Evolutionary conservation across 345 rosid species (phyloP).

Genomic region (Garcia nutans): DNA sequence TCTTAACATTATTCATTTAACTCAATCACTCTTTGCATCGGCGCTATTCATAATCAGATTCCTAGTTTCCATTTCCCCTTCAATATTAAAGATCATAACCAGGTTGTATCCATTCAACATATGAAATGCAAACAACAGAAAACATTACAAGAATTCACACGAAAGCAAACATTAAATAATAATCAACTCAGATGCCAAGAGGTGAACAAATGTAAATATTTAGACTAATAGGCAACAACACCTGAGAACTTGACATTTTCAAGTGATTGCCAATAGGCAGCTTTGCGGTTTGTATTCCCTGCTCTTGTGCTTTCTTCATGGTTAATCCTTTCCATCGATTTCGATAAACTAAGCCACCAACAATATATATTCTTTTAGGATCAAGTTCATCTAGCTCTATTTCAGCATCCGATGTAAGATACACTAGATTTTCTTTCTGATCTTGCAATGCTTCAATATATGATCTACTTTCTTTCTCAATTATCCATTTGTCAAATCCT

Average conservation of each 20-base stretch:
- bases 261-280: conserved; percentile 83
- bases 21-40: neutral
- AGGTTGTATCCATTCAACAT: neutral
- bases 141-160: neutral
- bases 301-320: conserved; percentile 85
- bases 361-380: conserved; percentile 53
- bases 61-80: neutral
- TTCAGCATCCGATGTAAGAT: conserved; percentile 87
- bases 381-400: conserved; percentile 68
- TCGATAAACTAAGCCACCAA: conserved; percentile 91
- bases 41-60: neutral
- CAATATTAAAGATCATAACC: neutral
- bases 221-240: conserved; percentile 16
- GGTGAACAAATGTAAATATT: neutral
- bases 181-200: neutral
- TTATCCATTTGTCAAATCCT: conserved; percentile 88
- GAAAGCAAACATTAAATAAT: neutral
- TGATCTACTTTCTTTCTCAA: conserved; percentile 70
- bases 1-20: neutral
- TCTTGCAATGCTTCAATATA: conserved; percentile 71
- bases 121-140: neutral
- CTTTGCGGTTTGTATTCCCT: conserved; percentile 80
- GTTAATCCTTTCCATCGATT: conserved; percentile 94
- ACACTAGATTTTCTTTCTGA: conserved; percentile 65
- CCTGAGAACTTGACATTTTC: conserved; percentile 98